phyloP scores from a whole-genome alignment of 2,329 filamentous ascomycete genomes.

The Xylaria sp. region DNA sequence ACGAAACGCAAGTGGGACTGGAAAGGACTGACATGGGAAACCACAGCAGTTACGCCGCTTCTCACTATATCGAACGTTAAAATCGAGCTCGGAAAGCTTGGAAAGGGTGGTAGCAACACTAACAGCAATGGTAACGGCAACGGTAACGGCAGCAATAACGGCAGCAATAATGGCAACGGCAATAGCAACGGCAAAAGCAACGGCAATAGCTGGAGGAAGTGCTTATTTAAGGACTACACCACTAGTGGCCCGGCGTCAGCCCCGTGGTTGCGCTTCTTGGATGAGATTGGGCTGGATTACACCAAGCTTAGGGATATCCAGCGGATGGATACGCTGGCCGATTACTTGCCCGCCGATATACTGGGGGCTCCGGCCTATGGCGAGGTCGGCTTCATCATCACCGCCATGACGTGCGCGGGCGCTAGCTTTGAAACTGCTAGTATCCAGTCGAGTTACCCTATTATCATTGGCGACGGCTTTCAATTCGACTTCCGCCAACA shows the following conservation, averaged over 20 bases:
- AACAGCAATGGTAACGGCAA: too few species aligned
- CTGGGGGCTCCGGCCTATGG: slow-evolving; percentile 13
- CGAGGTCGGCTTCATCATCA: slow-evolving; percentile 18
- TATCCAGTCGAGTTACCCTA: slow-evolving; percentile 1
- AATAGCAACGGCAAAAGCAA: too few species aligned
- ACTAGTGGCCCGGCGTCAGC: too few species aligned
- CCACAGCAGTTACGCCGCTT: slow-evolving; percentile 8
- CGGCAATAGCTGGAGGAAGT: too few species aligned
- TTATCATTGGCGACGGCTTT: neutral
- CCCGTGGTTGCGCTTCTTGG: slow-evolving; percentile 7
- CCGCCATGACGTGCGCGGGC: slow-evolving; percentile 4
- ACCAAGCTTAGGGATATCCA: neutral
- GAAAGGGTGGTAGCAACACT: too few species aligned
- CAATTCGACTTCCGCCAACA: slow-evolving; percentile 20
- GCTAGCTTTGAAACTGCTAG: slow-evolving; percentile 6
- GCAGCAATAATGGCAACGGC: too few species aligned
- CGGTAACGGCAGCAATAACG: too few species aligned
- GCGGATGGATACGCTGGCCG: neutral
- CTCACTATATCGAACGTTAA: slow-evolving; percentile 3
- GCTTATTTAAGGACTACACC: too few species aligned
- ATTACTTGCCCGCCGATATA: slow-evolving; percentile 16
- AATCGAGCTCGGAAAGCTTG: too few species aligned
- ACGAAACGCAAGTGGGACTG: slow-evolving; percentile 18
- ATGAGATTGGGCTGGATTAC: neutral
- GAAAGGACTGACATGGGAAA: slow-evolving; percentile 1